phyloP scores from a whole-genome alignment of 345 rosid species.

The Aquilaria malaccensis region DNA sequence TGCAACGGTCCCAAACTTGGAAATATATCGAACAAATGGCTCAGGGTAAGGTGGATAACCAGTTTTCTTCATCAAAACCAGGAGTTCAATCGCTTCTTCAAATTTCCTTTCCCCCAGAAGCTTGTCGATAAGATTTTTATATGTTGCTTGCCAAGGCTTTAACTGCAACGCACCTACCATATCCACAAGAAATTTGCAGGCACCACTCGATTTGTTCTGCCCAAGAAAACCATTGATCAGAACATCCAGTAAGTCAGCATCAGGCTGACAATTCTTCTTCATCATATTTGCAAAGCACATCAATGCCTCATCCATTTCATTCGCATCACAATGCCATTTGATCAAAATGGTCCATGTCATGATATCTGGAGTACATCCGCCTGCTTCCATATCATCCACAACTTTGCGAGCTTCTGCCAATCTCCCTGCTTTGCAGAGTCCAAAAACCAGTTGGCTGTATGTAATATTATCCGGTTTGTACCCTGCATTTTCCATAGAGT shows the following conservation, averaged over 20 bases:
- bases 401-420: conserved; percentile 62
- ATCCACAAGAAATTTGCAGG: conserved; percentile 46
- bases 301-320: conserved; percentile 54
- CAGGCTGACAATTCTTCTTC: conserved; percentile 41
- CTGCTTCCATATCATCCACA: conserved; percentile 58
- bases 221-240: conserved; percentile 54
- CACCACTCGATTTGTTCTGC: conserved; percentile 58
- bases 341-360: conserved; percentile 92
- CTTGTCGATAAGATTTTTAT: conserved; percentile 54
- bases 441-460: conserved; percentile 76
- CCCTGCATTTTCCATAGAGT: conserved; percentile 62
- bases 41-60: conserved; percentile 51
- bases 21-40: conserved; percentile 53
- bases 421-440: conserved; percentile 75
- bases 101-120: conserved; percentile 58
- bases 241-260: conserved; percentile 61
- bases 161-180: conserved; percentile 42
- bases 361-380: conserved; percentile 58
- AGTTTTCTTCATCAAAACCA: conserved; percentile 58
- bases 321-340: conserved; percentile 67
- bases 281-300: conserved; percentile 50
- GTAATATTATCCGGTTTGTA: conserved; percentile 76
- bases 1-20: conserved; percentile 64
- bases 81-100: conserved; percentile 70
- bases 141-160: conserved; percentile 84